Conservation (phyloP, 352 stramenopile species). For the Pythium utonaiense region DNA sequence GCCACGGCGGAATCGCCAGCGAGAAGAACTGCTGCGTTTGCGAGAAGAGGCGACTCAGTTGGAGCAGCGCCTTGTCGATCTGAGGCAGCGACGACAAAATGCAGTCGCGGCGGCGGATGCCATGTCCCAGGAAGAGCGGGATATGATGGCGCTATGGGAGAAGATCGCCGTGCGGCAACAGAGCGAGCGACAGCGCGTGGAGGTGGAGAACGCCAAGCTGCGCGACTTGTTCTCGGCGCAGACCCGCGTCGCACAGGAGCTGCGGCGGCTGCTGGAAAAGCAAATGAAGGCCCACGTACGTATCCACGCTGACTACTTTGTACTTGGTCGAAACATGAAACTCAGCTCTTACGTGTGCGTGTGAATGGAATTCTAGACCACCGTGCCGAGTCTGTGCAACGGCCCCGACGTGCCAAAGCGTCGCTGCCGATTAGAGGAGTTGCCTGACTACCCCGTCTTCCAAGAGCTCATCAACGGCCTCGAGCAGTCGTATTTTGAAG, state of each 20-base stretch:
- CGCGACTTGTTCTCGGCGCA: slow-evolving; percentile 8
- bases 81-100: slow-evolving; percentile 13
- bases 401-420: background rate
- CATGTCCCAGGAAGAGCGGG: slow-evolving; percentile 21
- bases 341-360: no score
- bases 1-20: slow-evolving; percentile 19
- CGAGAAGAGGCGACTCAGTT: slow-evolving; percentile 33
- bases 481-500: background rate
- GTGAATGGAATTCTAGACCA: background rate
- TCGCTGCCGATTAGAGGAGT: slow-evolving; percentile 4
- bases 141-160: slow-evolving; percentile 24
- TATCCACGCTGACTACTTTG: background rate
- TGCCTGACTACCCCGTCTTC: slow-evolving; percentile 13
- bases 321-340: background rate
- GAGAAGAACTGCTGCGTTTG: slow-evolving; percentile 35
- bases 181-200: slow-evolving; percentile 1
- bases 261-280: slow-evolving; percentile 7
- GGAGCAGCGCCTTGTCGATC: slow-evolving; percentile 20
- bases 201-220: slow-evolving; percentile 23
- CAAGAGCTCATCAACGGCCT: slow-evolving; percentile 3
- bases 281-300: background rate
- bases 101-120: slow-evolving; percentile 7
- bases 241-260: slow-evolving; percentile 3
- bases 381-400: slow-evolving; percentile 11
- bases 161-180: slow-evolving; percentile 14